A percentile compares a stretch with the other conserved stretches of the same genome.
These are phyloP conservation scores for Oehlia diaphana DNA, from an alignment of 192 early-diverging fungal species.

Conservation along the genomic window DNA sequence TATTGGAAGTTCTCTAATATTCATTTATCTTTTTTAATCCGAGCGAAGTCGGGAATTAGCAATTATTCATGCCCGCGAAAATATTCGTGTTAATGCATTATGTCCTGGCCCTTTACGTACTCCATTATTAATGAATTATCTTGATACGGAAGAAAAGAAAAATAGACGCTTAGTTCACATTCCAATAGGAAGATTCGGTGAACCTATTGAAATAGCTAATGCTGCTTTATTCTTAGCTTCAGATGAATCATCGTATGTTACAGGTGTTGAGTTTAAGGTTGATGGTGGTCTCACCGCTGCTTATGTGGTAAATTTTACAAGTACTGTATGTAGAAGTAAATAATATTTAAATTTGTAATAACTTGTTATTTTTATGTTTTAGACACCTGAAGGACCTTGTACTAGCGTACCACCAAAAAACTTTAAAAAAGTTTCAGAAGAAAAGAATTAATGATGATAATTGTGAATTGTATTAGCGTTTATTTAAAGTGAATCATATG, in stretches of 20 bases:
- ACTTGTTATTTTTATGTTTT: slow-evolving; percentile 2
- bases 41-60: slow-evolving; percentile 67
- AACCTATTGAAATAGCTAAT: slow-evolving; percentile 84
- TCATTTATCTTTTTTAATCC: background rate
- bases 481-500: too few relatives aligned
- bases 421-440: background rate
- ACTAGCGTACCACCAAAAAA: slow-evolving; percentile 8
- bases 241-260: slow-evolving; percentile 75
- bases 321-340: too few relatives aligned
- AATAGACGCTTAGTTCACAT: slow-evolving; percentile 75
- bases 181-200: slow-evolving; percentile 82
- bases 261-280: slow-evolving; percentile 79
- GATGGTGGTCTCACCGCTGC: slow-evolving; percentile 81
- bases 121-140: slow-evolving; percentile 78
- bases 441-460: background rate
- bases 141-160: slow-evolving; percentile 84
- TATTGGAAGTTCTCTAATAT: background rate
- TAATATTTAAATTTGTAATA: background rate
- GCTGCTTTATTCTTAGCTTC: slow-evolving; percentile 81
- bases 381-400: slow-evolving; percentile 45
- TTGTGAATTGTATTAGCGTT: too few relatives aligned
- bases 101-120: slow-evolving; percentile 83
- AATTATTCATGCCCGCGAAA: slow-evolving; percentile 82
- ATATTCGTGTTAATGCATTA: slow-evolving; percentile 80
- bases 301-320: slow-evolving; percentile 56